Evolutionary conservation across 2,329 filamentous ascomycete genomes (phyloP).

Genomic region (Ophiostoma australiae): DNA sequence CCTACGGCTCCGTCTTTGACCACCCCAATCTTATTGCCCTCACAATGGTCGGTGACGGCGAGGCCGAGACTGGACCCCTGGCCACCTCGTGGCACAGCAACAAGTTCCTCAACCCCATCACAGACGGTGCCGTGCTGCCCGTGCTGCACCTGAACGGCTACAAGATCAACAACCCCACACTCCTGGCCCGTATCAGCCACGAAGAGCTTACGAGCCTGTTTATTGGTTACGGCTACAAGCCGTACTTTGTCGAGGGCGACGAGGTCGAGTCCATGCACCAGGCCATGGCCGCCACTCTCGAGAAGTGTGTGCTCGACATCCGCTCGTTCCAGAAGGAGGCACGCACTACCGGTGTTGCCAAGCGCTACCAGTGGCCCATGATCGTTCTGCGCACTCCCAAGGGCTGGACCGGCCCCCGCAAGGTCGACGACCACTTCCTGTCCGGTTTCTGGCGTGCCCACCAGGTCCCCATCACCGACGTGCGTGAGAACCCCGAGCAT

Average conservation of each 20-base stretch:
- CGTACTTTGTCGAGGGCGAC: conserved; percentile 74
- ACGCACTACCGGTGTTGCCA: conserved; percentile 62
- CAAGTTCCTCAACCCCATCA: conserved; percentile 76
- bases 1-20: conserved; percentile 72
- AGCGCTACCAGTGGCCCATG: conserved; percentile 73
- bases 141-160: conserved; percentile 77
- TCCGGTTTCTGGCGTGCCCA: conserved; percentile 76
- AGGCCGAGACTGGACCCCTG: conserved; percentile 74
- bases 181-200: conserved; percentile 68
- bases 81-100: conserved; percentile 78
- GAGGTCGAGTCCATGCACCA: conserved; percentile 73
- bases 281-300: conserved; percentile 72
- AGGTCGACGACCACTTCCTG: conserved; percentile 64
- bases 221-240: conserved; percentile 70
- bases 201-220: conserved; percentile 67
- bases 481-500: conserved; percentile 59
- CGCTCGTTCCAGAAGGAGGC: conserved; percentile 64
- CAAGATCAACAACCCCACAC: conserved; percentile 77
- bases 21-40: conserved; percentile 68
- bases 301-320: conserved; percentile 67
- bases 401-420: conserved; percentile 72
- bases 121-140: conserved; percentile 70
- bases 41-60: conserved; percentile 75
- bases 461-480: conserved; percentile 70
- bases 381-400: conserved; percentile 72